Conservation (phyloP, 345 rosid species). For the Viola odorata region DNA sequence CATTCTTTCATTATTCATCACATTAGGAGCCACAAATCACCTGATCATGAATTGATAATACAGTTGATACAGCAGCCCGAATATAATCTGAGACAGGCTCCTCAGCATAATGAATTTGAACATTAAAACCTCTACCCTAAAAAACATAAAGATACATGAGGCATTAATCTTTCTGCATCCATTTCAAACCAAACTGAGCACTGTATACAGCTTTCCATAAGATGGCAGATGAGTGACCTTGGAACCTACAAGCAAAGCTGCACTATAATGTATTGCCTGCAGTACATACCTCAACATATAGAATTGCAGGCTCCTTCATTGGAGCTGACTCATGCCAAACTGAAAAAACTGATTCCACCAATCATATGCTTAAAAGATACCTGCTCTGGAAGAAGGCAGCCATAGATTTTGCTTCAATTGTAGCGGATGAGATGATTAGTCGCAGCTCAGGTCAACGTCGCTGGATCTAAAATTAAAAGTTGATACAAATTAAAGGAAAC, state of each 20-base stretch:
- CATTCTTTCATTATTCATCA: background rate
- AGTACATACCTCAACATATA: conserved; percentile 77
- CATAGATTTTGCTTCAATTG: conserved; percentile 90
- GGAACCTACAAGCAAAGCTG: background rate
- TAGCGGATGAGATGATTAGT: conserved; percentile 86
- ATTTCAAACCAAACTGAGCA: conserved; percentile 3
- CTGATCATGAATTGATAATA: conserved; percentile 66
- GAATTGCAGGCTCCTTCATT: conserved; percentile 73
- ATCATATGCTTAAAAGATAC: conserved; percentile 29
- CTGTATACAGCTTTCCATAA: background rate
- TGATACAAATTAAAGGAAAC: conserved; percentile 7
- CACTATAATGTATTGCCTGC: background rate
- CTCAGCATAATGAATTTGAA: conserved; percentile 68
- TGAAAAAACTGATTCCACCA: background rate
- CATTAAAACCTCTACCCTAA: conserved; percentile 94
- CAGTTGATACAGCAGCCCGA: conserved; percentile 71
- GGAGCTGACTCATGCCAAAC: conserved; percentile 29
- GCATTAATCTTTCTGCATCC: conserved; percentile 3
- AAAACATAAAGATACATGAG: conserved; percentile 10
- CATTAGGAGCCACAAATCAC: conserved; percentile 24
- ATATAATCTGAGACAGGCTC: conserved; percentile 91
- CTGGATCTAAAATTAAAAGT: conserved; percentile 53
- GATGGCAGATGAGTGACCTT: too few species aligned
- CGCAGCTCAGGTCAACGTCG: conserved; percentile 87
- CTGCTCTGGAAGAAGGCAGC: conserved; percentile 69